phyloP scores from a whole-genome alignment of 1,139 yeast species.

The Suhomyces bolitotheri region DNA sequence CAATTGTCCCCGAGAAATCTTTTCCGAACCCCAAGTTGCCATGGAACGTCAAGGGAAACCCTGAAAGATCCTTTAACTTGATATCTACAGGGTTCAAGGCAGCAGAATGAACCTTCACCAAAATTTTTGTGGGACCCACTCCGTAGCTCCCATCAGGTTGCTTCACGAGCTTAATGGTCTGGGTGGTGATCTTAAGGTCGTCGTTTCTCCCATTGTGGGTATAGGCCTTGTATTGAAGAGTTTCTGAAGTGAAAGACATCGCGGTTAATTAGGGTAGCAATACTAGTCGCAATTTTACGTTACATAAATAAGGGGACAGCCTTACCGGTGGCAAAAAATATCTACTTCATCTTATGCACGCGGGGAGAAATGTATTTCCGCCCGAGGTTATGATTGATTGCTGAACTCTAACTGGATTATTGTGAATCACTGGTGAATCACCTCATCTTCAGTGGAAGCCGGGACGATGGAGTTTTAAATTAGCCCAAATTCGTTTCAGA shows the following conservation, averaged over 20 bases:
- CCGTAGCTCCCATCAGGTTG: conserved; percentile 36
- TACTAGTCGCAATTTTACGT: too few species aligned
- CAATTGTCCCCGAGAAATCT: conserved; percentile 68
- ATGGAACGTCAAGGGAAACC: conserved; percentile 23
- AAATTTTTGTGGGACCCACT: conserved; percentile 44
- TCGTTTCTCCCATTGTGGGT: conserved; percentile 16
- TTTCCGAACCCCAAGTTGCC: conserved; percentile 58
- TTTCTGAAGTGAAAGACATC: conserved; percentile 20
- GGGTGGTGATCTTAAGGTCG: conserved; percentile 17
- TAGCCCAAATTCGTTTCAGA: too few species aligned
- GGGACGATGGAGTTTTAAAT: too few species aligned
- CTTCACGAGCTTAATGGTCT: conserved; percentile 24
- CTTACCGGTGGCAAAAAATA: background rate
- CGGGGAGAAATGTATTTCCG: too few species aligned
- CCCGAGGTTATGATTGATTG: too few species aligned
- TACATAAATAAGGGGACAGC: too few species aligned
- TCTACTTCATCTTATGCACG: background rate
- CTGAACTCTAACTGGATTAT: too few species aligned
- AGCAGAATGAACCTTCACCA: conserved; percentile 59
- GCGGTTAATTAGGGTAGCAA: background rate
- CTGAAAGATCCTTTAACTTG: conserved; percentile 41
- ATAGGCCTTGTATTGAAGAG: conserved; percentile 21
- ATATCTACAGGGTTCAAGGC: conserved; percentile 72
- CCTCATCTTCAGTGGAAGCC: too few species aligned
- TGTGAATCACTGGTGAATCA: too few species aligned